Base-by-base conservation (phyloP, 805 yeast genomes). In the Candida taoyuanica region DNA sequence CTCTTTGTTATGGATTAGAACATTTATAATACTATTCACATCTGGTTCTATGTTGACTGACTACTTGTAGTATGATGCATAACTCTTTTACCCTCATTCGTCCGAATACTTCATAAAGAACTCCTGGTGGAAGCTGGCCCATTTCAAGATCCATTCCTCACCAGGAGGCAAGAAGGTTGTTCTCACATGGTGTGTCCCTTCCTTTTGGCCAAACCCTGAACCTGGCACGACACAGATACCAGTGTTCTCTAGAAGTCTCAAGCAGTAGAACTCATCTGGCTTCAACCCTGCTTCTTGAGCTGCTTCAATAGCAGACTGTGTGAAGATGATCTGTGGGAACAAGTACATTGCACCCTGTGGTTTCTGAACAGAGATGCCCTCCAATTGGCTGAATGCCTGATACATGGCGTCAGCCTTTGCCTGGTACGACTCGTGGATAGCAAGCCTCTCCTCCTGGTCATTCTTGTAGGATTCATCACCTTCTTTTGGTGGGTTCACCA, bases 221-320 rank as follows among this genome's bases (percentile, higher is more conserved):
- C 98, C 99, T 21, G 99, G 98, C 46, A 93, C 95, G 31, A 95
- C 86, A 64, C 99, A 93, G 44, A 93, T 87, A 51, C 99, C 99
- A 6, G 98, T 88, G 33, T 66, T 62, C 48, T 91, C 91, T 49
- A 93, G 71, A 42, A 93, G 68, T 50, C 82, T 81, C 58, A 82
- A 70, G 62, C 97, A 89, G 67, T 93, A 93, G 47, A 84, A 77
- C 59, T 85, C 96, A 60, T 93, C 98, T 16, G 95, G 82, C 31
- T 73, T 67, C 52, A 76, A 57, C 17, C 75, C 77, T 21, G 59
- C 55, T 39, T 70, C 67, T 38, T 68, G 65, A 24, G 97, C 95
- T 30, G 69, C 70, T 19, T 67, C 68, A 34, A 76, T 67, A 12
- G 87, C 88, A 48, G 71, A 72, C 14, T 74, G 72, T 13, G 85